phyloP scores from a whole-genome alignment of 106 monocot genomes.

The Phalaenopsis aphrodite region DNA sequence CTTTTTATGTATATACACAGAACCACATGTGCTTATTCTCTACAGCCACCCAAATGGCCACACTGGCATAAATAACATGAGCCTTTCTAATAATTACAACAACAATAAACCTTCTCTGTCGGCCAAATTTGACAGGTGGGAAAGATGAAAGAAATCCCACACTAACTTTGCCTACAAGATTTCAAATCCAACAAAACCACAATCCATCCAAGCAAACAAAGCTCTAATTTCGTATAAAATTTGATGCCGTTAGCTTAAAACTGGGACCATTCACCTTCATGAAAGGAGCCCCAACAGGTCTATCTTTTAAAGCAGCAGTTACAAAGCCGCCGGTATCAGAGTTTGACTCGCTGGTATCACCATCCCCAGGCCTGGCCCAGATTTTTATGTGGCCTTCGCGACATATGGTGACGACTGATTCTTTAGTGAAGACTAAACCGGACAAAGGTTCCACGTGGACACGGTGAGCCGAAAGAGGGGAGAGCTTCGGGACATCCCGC shows the following conservation, averaged over 20 bases:
- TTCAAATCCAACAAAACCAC: too few relatives aligned
- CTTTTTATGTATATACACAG: not conserved
- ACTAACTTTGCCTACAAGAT: too few relatives aligned
- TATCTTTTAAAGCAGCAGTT: constrained; percentile 18
- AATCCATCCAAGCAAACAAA: too few relatives aligned
- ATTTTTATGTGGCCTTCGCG: constrained; percentile 49
- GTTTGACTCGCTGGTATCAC: constrained; percentile 19
- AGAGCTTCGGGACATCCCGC: constrained; percentile 52
- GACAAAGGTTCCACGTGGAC: constrained; percentile 47
- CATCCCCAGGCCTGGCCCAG: constrained; percentile 42
- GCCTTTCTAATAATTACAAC: not conserved
- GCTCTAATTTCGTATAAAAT: constrained; percentile 15
- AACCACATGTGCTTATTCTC: constrained; percentile 5
- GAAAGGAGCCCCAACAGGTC: constrained; percentile 2
- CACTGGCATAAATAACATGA: not conserved
- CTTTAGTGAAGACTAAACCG: constrained; percentile 33
- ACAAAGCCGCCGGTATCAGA: constrained; percentile 4
- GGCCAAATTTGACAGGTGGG: not conserved
- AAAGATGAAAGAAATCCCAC: not conserved
- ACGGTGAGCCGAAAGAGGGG: constrained; percentile 46
- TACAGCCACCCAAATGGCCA: constrained; percentile 7
- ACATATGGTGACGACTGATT: constrained; percentile 45
- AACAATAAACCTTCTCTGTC: not conserved
- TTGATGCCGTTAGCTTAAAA: constrained; percentile 23
- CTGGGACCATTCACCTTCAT: constrained; percentile 11